Evolutionary conservation across 2,329 filamentous ascomycete species (phyloP).

Genomic region (Phoma sp.): DNA sequence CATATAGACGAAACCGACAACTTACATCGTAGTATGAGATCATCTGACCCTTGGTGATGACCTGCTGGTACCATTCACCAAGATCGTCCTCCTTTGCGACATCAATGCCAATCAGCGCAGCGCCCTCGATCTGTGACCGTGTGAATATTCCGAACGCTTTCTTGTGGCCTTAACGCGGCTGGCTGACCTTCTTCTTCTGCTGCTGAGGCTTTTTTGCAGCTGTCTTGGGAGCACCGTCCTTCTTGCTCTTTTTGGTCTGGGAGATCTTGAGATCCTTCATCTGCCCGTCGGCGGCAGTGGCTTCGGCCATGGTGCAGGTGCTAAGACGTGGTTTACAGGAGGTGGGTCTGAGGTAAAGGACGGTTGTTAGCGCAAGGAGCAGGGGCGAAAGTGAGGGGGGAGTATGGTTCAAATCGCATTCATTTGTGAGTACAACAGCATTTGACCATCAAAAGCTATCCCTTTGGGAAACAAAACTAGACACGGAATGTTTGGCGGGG

Average conservation of each 20-base stretch:
- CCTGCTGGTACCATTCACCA: slow-evolving; percentile 95
- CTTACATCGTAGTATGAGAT: slow-evolving; percentile 98
- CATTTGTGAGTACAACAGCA: slow-evolving; percentile 10
- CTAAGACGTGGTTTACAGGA: neutral
- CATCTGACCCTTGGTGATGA: slow-evolving; percentile 96
- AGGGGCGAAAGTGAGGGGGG: neutral
- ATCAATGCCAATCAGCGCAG: slow-evolving; percentile 83
- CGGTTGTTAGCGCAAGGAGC: slow-evolving; percentile 15
- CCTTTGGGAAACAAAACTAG: slow-evolving; percentile 17
- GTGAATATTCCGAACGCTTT: slow-evolving; percentile 22
- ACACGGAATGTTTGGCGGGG: slow-evolving; percentile 37
- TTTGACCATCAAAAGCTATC: slow-evolving; percentile 15
- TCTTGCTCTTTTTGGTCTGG: slow-evolving; percentile 49
- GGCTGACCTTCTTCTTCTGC: slow-evolving; percentile 56
- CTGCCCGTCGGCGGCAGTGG: slow-evolving; percentile 48
- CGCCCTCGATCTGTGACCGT: slow-evolving; percentile 58
- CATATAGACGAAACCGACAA: slow-evolving; percentile 40
- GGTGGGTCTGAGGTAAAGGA: slow-evolving; percentile 4
- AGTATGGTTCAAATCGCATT: neutral
- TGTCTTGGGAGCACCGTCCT: slow-evolving; percentile 41
- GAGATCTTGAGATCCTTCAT: slow-evolving; percentile 54
- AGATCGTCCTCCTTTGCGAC: slow-evolving; percentile 86
- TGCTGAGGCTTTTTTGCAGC: slow-evolving; percentile 52
- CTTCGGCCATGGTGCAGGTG: slow-evolving; percentile 40
- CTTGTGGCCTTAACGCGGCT: neutral